Evolutionary conservation across 345 rosid species (phyloP), one percentile per base, ranked within the genome.

Genomic region (Sonneratia alba): DNA sequence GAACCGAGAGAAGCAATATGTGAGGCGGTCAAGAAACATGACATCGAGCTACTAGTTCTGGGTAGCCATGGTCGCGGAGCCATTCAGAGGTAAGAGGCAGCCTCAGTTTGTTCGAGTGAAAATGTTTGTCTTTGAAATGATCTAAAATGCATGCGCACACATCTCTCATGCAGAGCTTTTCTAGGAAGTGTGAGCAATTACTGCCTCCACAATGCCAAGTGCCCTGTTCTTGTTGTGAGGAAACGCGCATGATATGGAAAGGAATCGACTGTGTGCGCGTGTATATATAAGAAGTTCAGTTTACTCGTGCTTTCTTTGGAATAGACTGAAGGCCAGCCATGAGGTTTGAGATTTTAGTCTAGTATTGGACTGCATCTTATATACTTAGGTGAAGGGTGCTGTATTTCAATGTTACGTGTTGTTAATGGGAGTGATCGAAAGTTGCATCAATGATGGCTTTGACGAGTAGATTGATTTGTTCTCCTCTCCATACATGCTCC

Each of bases 1-100:
- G 87, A 82, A 57, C 86, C 96, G 9, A 80, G 80, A 71, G 82
- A 79, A 22, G 82, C 83, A 3, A 86, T 88, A 40, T 91, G 96
- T 69, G 81, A 77, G n/a, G 88, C 90, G 10, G 85, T 81, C 38
- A 81, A 88, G 79, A 85, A 87, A 75, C 78, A 80, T 69, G 68
- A 82, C 55, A 73, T 85, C 79, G 81, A 83, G 74, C 78, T 91
- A 65, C 93, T 89, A 13, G 76, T 85, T 16, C 37, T 83, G 9
- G 88, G 81, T 0, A 77, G 80, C 59, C 81, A 75, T 18, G 87
- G 83, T 36, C 78, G 76, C 2, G 86, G 91, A 71, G 85, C 71
- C 66, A 77, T 87, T 59, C 79, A 81, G 64, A 80, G 87, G 97
- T 87, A 27, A 66, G 71, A 51, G 10, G 57, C 72, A 14, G 37